Evolutionary conservation across 805 yeast species (phyloP).

Genomic region (Ogataea philodendri): DNA sequence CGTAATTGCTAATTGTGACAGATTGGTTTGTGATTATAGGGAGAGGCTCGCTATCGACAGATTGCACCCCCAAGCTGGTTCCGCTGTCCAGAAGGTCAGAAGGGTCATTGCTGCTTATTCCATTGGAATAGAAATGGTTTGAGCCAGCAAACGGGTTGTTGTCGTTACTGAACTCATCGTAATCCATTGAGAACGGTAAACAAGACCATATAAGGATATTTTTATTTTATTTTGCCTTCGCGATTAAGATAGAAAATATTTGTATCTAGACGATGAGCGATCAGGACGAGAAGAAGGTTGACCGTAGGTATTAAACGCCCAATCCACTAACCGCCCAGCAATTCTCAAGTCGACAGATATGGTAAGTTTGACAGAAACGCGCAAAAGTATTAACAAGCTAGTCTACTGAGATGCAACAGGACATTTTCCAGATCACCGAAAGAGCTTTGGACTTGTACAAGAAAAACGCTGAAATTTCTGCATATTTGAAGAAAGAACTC

Average conservation of each 20-base stretch:
- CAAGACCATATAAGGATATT: neutral
- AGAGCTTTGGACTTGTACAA: constrained; percentile 43
- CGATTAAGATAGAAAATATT: too few species aligned
- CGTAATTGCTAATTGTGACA: constrained; percentile 17
- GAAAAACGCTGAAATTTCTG: constrained; percentile 63
- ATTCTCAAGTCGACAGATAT: constrained; percentile 29
- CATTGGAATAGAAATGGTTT: constrained; percentile 31
- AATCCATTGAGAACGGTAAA: constrained; percentile 23
- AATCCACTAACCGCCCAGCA: constrained; percentile 14
- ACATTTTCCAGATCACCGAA: constrained; percentile 46
- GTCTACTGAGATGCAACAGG: constrained; percentile 51
- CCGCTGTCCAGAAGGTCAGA: neutral
- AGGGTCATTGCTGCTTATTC: constrained; percentile 17
- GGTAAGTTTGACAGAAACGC: too few species aligned
- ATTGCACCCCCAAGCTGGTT: constrained; percentile 2
- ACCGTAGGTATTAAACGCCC: constrained; percentile 11
- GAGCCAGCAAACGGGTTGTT: constrained; percentile 39
- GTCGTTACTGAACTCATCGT: constrained; percentile 34
- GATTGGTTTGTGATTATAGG: neutral
- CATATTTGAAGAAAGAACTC: constrained; percentile 58
- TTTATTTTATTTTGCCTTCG: constrained; percentile 10
- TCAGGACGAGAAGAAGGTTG: constrained; percentile 7
- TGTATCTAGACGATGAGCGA: constrained; percentile 11
- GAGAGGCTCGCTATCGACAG: constrained; percentile 1
- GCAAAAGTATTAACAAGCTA: constrained; percentile 19